phyloP scores from a whole-genome alignment of 1,284 basidiomycete species.

The Fomitopsis schrenkii region DNA sequence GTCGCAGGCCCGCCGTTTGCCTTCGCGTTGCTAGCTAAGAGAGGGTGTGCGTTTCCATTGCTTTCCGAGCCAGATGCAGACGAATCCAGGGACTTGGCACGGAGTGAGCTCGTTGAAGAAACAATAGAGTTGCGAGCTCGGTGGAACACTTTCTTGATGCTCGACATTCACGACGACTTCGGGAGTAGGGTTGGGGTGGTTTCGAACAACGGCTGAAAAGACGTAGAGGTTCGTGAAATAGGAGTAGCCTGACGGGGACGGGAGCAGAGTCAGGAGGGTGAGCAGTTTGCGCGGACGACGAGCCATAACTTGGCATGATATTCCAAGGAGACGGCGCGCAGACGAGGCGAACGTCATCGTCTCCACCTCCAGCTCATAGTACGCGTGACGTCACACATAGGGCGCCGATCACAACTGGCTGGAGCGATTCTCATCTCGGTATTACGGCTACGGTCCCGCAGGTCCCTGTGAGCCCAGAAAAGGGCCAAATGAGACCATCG shows the following conservation, averaged over 20 bases:
- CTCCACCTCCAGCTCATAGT: neutral
- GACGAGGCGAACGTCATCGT: neutral
- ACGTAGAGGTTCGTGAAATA: neutral
- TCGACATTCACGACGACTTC: slow-evolving; percentile 1
- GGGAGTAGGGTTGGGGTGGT: neutral
- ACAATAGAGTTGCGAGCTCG: slow-evolving; percentile 6
- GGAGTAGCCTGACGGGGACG: neutral
- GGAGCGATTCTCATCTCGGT: neutral
- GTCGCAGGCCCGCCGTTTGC: neutral
- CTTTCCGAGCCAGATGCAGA: neutral
- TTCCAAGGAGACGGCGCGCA: neutral
- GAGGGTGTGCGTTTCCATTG: slow-evolving; percentile 9
- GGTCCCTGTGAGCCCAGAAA: neutral
- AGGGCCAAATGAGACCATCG: too few species aligned
- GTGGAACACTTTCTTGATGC: slow-evolving; percentile 5
- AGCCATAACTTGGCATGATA: neutral
- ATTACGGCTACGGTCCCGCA: neutral
- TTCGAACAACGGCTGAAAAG: neutral
- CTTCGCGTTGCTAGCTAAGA: slow-evolving; percentile 11
- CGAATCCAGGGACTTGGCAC: slow-evolving; percentile 4
- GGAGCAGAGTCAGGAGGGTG: neutral
- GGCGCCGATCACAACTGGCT: neutral
- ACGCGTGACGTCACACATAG: neutral
- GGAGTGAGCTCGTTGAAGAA: neutral
- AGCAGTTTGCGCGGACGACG: neutral